Conservation (phyloP, 176 grass and related monocot species). For the Alloteropsis semialata region DNA sequence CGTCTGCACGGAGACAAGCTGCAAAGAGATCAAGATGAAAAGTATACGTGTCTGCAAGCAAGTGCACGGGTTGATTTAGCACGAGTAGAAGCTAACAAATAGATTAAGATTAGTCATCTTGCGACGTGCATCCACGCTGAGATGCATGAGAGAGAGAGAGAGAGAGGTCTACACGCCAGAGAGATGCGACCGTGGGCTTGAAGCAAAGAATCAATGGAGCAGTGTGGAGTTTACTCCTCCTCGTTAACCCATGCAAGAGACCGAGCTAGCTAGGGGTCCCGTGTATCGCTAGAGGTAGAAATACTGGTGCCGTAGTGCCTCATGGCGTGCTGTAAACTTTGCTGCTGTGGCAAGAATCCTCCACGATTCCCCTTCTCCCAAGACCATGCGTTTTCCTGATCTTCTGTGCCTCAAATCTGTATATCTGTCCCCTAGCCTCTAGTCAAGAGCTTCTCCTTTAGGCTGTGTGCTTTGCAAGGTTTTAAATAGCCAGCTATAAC, state of each 20-base stretch:
- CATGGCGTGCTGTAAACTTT: background rate
- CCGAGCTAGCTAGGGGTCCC: background rate
- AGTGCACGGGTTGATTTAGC: background rate
- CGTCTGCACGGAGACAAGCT: conserved; percentile 13
- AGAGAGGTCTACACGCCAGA: background rate
- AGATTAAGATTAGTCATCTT: background rate
- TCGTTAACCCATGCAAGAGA: conserved; percentile 9
- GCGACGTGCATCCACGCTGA: background rate
- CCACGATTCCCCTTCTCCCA: conserved; percentile 15
- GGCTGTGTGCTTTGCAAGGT: too few relatives aligned
- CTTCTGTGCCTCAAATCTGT: background rate
- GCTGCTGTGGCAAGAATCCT: conserved; percentile 46
- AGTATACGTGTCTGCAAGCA: background rate
- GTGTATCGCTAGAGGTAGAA: background rate
- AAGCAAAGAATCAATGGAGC: conserved; percentile 49
- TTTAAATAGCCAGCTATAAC: too few relatives aligned
- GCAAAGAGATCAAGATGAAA: background rate
- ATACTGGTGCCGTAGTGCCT: background rate
- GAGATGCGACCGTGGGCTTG: conserved; percentile 37
- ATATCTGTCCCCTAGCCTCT: background rate
- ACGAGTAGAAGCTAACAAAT: too few relatives aligned
- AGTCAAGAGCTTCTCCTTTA: background rate
- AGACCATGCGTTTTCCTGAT: conserved; percentile 32
- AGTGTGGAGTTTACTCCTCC: conserved; percentile 44
- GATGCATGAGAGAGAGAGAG: background rate